Evolutionary conservation across 2,329 filamentous ascomycete genomes (phyloP), one percentile per base, ranked within the genome.

Genomic region (Chaetomiaceae sp.): DNA sequence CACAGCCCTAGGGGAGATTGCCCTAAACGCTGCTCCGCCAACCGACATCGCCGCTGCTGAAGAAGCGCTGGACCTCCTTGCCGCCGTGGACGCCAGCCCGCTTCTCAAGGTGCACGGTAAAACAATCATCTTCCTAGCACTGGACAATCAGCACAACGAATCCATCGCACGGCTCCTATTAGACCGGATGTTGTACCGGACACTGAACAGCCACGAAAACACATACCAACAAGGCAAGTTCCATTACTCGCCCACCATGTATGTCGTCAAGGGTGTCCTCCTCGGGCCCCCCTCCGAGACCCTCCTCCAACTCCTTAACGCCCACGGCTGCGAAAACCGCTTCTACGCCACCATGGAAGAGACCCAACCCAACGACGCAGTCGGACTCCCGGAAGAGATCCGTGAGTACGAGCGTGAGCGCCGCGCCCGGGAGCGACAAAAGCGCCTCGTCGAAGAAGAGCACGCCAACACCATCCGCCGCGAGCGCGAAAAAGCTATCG

Each of bases 201-300:
- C 61, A 6, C 51, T 65, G 14, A 64, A 66, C 53, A 58, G 62
- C 38, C 60, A 61, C 20, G 58, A 62, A 25, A 67, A 67, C 48
- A 61, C 64, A 2, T 65, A 62, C 44, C 52, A 59, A 20, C 59
- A 67, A 30, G 58, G 50, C 9, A 49, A 55, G 8, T 58, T 62
- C 48, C 61, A 62, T 47, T 65, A 62, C 40, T 68, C 66, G 3
- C 65, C 65, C 1, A 67, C 64, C 8, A 64, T 65, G 57, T 68
- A 68, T 45, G 49, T 68, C 11, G 38, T 47, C 25, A 62, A 63
- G 38, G 59, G 59, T 9, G 52, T 64, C 8, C 52, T 59, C 2
- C 53, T 55, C n/a, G 58, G 61, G 1, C 53, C 59, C 0, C 46
- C 47, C 3, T 55, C 55, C 2, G 53, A 56, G 2, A 32, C 21